A percentile compares a stretch with the other conserved stretches of the same genome.
These are phyloP conservation scores for Amanita molliuscula DNA, from an alignment of 768 basidiomycete species.

Conservation along the genomic window DNA sequence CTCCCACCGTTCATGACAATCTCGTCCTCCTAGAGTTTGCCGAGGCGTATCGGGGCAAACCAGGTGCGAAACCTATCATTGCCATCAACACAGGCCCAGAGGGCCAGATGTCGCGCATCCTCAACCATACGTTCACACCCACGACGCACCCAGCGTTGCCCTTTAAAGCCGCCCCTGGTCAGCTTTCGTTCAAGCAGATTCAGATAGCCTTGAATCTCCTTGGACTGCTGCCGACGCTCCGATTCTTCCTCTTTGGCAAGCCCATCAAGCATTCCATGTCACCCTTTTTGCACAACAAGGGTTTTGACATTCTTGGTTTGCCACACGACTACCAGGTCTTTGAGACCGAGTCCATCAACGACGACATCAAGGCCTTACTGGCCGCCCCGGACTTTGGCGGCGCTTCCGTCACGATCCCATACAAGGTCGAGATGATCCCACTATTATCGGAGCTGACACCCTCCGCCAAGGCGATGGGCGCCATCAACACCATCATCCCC, in stretches of 20 bases:
- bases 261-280: slow-evolving; percentile 89
- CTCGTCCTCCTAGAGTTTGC: slow-evolving; percentile 69
- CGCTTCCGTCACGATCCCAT: slow-evolving; percentile 93
- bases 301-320: slow-evolving; percentile 68
- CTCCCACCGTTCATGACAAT: slow-evolving; percentile 67
- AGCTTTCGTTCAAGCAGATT: slow-evolving; percentile 82
- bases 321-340: slow-evolving; percentile 76
- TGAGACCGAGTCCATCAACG: slow-evolving; percentile 59
- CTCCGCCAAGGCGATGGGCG: slow-evolving; percentile 80
- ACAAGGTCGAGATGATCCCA: slow-evolving; percentile 85
- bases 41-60: slow-evolving; percentile 26
- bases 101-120: slow-evolving; percentile 85
- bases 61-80: slow-evolving; percentile 69
- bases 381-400: slow-evolving; percentile 75
- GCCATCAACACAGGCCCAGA: slow-evolving; percentile 89
- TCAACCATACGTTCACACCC: slow-evolving; percentile 81
- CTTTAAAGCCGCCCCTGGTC: slow-evolving; percentile 83
- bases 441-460: slow-evolving; percentile 71
- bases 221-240: slow-evolving; percentile 63
- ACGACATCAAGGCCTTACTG: slow-evolving; percentile 55
- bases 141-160: slow-evolving; percentile 88
- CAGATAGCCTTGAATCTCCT: slow-evolving; percentile 73
- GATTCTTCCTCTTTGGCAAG: slow-evolving; percentile 81
- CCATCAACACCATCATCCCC: slow-evolving; percentile 89
- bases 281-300: slow-evolving; percentile 89